These are phyloP conservation scores for Canavalia ensiformis DNA, from an alignment of 306 rosid species.

Conservation along the genomic window DNA sequence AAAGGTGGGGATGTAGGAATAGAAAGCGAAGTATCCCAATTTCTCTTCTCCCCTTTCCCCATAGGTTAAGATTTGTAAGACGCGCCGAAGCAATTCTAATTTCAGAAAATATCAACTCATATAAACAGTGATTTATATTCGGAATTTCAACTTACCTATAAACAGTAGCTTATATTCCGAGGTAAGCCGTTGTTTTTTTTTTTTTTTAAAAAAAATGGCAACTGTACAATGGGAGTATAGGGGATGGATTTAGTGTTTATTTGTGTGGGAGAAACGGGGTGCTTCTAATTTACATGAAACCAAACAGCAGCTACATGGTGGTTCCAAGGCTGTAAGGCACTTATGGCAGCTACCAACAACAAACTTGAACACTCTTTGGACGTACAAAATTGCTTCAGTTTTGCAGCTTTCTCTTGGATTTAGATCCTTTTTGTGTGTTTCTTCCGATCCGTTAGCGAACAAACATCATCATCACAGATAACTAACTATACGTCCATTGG, in stretches of 20 bases:
- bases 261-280: no score
- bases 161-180: no score
- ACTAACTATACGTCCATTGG: background rate
- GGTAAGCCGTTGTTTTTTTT: no score
- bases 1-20: background rate
- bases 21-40: background rate
- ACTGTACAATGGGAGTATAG: no score
- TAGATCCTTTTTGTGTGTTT: background rate
- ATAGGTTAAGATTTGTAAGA: background rate
- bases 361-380: background rate
- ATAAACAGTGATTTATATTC: no score
- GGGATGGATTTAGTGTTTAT: no score
- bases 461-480: slow-evolving; percentile 5
- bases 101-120: no score
- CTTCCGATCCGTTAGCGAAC: slow-evolving; percentile 11
- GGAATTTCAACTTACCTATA: no score
- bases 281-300: background rate
- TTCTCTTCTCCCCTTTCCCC: background rate
- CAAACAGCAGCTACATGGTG: background rate
- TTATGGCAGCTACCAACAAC: background rate
- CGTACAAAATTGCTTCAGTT: background rate
- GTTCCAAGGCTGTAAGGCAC: slow-evolving; percentile 11
- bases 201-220: no score
- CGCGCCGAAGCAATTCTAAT: background rate
- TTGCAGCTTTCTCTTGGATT: slow-evolving; percentile 1